These are phyloP conservation scores for Cornus controversa DNA, from an alignment of 148 eudicot genomes.

Conservation along the genomic window DNA sequence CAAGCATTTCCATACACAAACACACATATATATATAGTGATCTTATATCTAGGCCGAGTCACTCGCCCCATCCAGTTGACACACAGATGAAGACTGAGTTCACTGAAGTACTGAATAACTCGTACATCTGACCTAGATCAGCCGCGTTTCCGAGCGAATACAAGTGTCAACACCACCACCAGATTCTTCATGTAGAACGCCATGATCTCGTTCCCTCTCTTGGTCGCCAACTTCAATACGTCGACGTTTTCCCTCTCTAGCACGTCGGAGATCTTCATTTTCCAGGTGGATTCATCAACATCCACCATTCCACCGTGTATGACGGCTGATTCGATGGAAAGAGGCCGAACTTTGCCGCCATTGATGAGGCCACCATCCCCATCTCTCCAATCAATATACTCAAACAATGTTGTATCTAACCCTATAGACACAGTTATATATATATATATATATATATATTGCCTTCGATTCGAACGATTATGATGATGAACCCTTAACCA, in stretches of 20 bases:
- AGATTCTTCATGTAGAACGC: conserved; percentile 43
- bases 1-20: too few species aligned
- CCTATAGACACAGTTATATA: not conserved
- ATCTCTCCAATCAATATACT: conserved; percentile 22
- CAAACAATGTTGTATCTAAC: not conserved
- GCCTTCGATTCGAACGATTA: too few species aligned
- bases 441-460: not conserved
- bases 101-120: conserved; percentile 61
- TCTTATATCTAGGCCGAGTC: conserved; percentile 3
- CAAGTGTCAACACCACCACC: conserved; percentile 47
- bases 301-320: conserved; percentile 38
- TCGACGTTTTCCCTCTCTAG: conserved; percentile 45
- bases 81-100: conserved; percentile 65
- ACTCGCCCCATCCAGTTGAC: conserved; percentile 74
- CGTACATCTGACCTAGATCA: conserved; percentile 86
- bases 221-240: conserved; percentile 41
- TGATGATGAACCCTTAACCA: too few species aligned
- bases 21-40: not conserved
- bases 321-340: conserved; percentile 83
- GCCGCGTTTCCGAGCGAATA: conserved; percentile 91
- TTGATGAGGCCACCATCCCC: conserved; percentile 77
- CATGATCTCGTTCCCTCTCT: conserved; percentile 45
- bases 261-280: conserved; percentile 39
- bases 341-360: conserved; percentile 88
- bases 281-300: conserved; percentile 25